Base-by-base conservation (phyloP, 2,329 filamentous ascomycete genomes). In the Exserohilum rostratum region DNA sequence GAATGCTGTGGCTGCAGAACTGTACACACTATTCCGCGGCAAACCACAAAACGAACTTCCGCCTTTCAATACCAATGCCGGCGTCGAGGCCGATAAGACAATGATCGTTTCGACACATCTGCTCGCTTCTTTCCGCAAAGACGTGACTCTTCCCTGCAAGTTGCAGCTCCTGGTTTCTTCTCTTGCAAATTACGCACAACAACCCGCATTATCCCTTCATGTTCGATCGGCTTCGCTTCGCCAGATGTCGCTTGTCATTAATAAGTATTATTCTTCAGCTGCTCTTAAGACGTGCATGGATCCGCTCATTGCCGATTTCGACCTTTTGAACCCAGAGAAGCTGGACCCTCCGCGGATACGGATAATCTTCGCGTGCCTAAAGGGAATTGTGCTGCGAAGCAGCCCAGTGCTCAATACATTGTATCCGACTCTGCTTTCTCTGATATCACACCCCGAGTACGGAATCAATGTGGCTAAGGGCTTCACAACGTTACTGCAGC, bases 351-450 rank as follows among this genome's bases (percentile, higher is more conserved):
- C 77, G 47, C 76, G 75, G 29, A 80, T 87, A 61, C 79, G 80
- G 18, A 79, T 85, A 17, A 77, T 84, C 39, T 87, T 89, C 69
- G 85, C 85, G 64, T 75, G 87, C 34, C 75, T 83, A 6, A 88
- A 87, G 67, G 85, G 83, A 6, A 77, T 89, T 0, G 72, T 86
- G 17, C 76, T 88, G 11, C 82, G 86, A 73, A 70, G 84, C 76
- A 69, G 79, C 71, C 60, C 76, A 68, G 67, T 78, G 1, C 69
- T 81, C 17, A 75, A 73, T 9, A 73, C 71, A 1, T 65, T 76
- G 17, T 79, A 80, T 18, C 70, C 76, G 10, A 66, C 69, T 6
- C 69, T 87, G 2, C 74, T 87, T 6, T 77, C 77, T 3, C 77
- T 79, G 3, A 78, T 88, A 3, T 72, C 80, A 2, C 76, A 80